Evolutionary conservation across 805 yeast species (phyloP).

Genomic region (Saturnispora saitoi): DNA sequence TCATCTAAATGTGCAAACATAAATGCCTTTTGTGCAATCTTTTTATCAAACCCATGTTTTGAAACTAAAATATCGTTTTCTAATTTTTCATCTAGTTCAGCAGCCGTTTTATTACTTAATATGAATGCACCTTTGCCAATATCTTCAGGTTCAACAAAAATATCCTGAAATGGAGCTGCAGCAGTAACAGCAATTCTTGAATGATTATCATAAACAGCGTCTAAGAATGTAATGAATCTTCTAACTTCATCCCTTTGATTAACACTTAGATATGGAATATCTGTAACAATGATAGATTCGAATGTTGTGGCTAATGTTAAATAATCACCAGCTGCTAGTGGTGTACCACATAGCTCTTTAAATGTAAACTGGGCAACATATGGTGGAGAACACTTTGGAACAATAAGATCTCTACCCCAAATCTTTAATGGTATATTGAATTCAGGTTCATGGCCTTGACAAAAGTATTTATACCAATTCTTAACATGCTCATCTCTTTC

Average conservation of each 20-base stretch:
- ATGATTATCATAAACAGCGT: slow-evolving; percentile 90
- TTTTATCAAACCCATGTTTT: slow-evolving; percentile 70
- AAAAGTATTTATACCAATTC: slow-evolving; percentile 73
- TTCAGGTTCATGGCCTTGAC: slow-evolving; percentile 46
- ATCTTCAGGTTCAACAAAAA: slow-evolving; percentile 78
- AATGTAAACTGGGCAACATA: slow-evolving; percentile 87
- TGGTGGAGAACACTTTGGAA: slow-evolving; percentile 71
- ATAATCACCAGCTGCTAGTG: slow-evolving; percentile 92
- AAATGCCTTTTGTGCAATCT: slow-evolving; percentile 59
- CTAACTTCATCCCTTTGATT: slow-evolving; percentile 77
- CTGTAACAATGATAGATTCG: slow-evolving; percentile 78
- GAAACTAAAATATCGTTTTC: slow-evolving; percentile 56
- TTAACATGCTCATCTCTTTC: slow-evolving; percentile 55
- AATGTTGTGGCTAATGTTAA: slow-evolving; percentile 70
- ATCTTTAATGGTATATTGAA: slow-evolving; percentile 39
- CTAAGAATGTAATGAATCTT: slow-evolving; percentile 88
- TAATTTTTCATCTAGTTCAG: slow-evolving; percentile 21
- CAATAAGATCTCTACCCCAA: slow-evolving; percentile 80
- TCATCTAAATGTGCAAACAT: slow-evolving; percentile 81
- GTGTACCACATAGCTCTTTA: slow-evolving; percentile 75
- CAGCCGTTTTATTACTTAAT: slow-evolving; percentile 23
- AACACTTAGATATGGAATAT: slow-evolving; percentile 78
- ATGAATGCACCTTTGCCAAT: slow-evolving; percentile 39
- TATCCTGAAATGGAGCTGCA: slow-evolving; percentile 72
- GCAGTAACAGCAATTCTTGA: slow-evolving; percentile 84